A percentile compares a stretch with the other conserved stretches of the same genome.
phyloP scores from a whole-genome alignment of 768 basidiomycete species.

The Termitomyces sp. region DNA sequence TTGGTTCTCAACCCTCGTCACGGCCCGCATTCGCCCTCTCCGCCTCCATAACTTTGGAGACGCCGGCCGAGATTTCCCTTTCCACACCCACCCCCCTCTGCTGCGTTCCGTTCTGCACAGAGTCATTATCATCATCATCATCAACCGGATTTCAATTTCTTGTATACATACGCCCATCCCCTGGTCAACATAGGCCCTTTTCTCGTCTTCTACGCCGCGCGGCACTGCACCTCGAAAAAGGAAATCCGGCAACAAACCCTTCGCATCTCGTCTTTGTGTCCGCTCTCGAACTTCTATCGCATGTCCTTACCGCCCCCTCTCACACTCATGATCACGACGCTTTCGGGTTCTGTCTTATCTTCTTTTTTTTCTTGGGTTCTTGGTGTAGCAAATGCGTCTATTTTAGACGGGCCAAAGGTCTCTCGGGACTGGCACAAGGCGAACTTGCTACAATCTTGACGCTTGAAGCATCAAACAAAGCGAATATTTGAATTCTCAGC shows the following conservation, averaged over 20 bases:
- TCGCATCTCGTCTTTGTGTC: background rate
- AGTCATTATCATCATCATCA: background rate
- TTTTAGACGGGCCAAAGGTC: background rate
- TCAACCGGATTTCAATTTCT: background rate
- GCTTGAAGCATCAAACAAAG: background rate
- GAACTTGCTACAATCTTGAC: background rate
- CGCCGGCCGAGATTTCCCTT: background rate
- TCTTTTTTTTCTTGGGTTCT: background rate
- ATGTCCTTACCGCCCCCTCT: background rate
- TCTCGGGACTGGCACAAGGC: background rate
- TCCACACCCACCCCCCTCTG: background rate
- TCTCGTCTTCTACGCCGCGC: background rate
- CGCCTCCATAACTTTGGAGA: background rate
- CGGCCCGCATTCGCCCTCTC: conserved; percentile 5
- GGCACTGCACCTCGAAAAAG: background rate
- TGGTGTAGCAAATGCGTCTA: background rate
- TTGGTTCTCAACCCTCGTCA: background rate
- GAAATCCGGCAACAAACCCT: background rate
- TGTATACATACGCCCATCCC: background rate
- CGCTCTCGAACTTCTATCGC: background rate
- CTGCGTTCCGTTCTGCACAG: background rate
- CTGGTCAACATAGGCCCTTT: background rate
- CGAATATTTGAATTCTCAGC: background rate
- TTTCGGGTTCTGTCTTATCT: background rate
- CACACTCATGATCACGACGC: background rate